Evolutionary conservation across 495 filamentous ascomycete species (phyloP).

Genomic region (Neurospora cerealis): DNA sequence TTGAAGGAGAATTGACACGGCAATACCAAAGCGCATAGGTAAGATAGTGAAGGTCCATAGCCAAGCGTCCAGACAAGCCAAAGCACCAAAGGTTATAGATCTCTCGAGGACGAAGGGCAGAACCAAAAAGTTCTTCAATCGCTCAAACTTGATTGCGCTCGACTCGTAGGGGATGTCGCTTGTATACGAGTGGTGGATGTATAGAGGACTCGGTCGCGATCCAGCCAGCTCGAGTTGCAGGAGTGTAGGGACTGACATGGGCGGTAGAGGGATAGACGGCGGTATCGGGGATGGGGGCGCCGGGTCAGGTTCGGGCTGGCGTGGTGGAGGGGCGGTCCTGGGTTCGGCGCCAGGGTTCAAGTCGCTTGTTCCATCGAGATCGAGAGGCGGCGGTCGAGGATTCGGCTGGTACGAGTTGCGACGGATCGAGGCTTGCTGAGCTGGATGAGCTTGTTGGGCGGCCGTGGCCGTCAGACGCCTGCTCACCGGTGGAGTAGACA

Average conservation of each 20-base stretch:
- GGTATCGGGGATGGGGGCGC: constrained; percentile 57
- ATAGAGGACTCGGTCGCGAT: constrained; percentile 71
- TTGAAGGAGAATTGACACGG: constrained; percentile 59
- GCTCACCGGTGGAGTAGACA: constrained; percentile 36
- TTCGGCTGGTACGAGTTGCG: constrained; percentile 25
- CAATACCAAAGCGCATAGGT: constrained; percentile 81
- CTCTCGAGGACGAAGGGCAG: constrained; percentile 78
- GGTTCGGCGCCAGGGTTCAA: constrained; percentile 3
- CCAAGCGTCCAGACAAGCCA: constrained; percentile 96
- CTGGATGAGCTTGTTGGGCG: constrained; percentile 12
- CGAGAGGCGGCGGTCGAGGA: constrained; percentile 17
- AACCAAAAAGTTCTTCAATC: constrained; percentile 80
- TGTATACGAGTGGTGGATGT: constrained; percentile 68
- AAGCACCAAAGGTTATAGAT: constrained; percentile 72
- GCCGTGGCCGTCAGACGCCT: constrained; percentile 13
- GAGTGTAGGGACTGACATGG: constrained; percentile 78
- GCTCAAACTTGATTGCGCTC: constrained; percentile 87
- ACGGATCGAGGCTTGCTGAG: constrained; percentile 13
- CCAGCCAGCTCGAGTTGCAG: constrained; percentile 82
- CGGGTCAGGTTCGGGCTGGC: constrained; percentile 16
- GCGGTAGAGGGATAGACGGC: constrained; percentile 65
- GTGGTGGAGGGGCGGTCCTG: constrained; percentile 1
- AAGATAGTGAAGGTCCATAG: constrained; percentile 92
- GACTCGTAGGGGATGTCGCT: constrained; percentile 85
- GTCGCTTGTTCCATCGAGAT: constrained; percentile 17